Base-by-base conservation (phyloP, 352 stramenopile genomes). In the Phytophthora foliorum region DNA sequence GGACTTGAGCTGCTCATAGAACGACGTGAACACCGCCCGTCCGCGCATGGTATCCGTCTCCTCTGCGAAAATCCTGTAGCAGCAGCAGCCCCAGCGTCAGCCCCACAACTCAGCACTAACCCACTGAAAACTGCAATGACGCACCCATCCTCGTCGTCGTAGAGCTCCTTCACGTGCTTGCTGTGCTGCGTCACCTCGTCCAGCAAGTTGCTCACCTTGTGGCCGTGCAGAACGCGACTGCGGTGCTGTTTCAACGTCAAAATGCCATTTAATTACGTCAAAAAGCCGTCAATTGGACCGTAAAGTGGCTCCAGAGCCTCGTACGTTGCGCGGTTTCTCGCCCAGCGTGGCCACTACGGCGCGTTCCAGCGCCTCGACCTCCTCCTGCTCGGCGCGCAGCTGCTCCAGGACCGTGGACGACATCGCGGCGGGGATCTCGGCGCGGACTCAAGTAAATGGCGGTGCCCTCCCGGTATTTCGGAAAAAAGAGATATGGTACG, bases 361-460 rank as follows among this genome's bases (percentile, higher is more conserved):
- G 34, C 87, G 83, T 64, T 96, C 89, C 50, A 90, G 81, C 27
- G 70, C 76, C 75, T 96, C 89, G 41, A 95, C 82, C 66, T 90
- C 83, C 69, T 96, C 89, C 56, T 94, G 87, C 38, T 88, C 86
- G 8, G 85, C 75, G 45, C 89, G 86, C 34, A 94, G 82, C 62
- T 94, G 87, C 78, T 96, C 89, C 62, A 96, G 64, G 57, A 92
- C 84, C 19, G 88, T 93, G 36, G 88, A 95, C 80, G 89, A 92
- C 89, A 96, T 96, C 22, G 34, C 17, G 16, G 10, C 17, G 46
- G 11, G 22, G 22, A 31, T n/a, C n/a, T n/a, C n/a, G n/a, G n/a
- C 25, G 27, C n/a, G 16, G 57, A 13, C 32, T 65, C 45, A 22
- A 48, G 14, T 66, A 60, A 49, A 39, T 60, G 54, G 42, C 14